Percentiles rank a stretch among this genome's conserved stretches.
These are phyloP conservation scores for Mycena indigotica DNA, from an alignment of 768 basidiomycete genomes.

Conservation along the genomic window DNA sequence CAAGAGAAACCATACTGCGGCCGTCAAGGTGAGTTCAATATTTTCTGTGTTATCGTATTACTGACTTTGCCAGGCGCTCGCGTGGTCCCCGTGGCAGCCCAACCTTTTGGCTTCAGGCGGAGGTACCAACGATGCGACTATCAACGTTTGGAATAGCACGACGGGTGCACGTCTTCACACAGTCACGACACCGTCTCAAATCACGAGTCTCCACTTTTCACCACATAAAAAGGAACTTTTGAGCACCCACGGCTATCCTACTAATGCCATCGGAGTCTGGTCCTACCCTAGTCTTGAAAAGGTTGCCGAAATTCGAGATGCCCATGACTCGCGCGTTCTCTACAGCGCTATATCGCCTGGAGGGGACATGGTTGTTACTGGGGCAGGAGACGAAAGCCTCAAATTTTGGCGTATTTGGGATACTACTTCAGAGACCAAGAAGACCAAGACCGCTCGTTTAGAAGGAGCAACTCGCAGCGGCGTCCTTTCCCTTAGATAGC, in stretches of 20 bases:
- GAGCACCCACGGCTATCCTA: constrained; percentile 94
- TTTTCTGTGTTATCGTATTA: neutral
- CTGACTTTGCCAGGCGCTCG: constrained; percentile 66
- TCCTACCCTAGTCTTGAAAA: constrained; percentile 84
- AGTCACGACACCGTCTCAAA: constrained; percentile 84
- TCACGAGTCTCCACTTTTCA: constrained; percentile 89
- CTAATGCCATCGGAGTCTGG: constrained; percentile 79
- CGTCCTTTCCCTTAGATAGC: constrained; percentile 49
- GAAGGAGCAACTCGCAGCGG: constrained; percentile 48
- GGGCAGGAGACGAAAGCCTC: constrained; percentile 92
- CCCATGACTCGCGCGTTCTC: constrained; percentile 89
- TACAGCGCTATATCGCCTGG: constrained; percentile 84
- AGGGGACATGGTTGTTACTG: constrained; percentile 90
- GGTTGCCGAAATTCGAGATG: constrained; percentile 83
- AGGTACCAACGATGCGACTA: constrained; percentile 89
- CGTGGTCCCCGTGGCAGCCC: constrained; percentile 97
- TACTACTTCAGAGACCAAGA: constrained; percentile 43
- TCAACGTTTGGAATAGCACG: constrained; percentile 89
- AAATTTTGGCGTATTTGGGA: constrained; percentile 97
- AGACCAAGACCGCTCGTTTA: constrained; percentile 52
- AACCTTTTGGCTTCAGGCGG: constrained; percentile 91
- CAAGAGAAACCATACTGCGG: constrained; percentile 88
- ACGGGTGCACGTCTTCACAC: constrained; percentile 92
- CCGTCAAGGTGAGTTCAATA: constrained; percentile 58
- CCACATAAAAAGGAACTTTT: constrained; percentile 87